Conservation (phyloP, 129 eudicot genomes). For the Artemisia tridentata region DNA sequence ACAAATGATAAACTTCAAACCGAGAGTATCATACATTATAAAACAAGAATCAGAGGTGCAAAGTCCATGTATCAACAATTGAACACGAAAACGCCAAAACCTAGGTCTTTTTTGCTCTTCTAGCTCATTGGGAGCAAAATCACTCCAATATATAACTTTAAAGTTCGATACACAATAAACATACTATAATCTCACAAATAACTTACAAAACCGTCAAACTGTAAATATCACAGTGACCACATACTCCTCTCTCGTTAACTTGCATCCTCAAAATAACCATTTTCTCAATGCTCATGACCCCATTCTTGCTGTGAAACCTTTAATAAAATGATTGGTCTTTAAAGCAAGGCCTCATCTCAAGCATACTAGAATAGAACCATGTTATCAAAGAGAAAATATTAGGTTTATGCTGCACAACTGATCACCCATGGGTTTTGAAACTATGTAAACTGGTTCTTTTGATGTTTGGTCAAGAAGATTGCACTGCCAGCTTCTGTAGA, state of each 20-base stretch:
- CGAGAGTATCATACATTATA: not conserved
- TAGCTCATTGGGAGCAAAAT: constrained; percentile 26
- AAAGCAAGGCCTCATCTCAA: constrained; percentile 5
- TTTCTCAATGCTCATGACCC: not conserved
- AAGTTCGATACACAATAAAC: constrained; percentile 11
- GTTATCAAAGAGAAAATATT: not conserved
- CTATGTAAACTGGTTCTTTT: not conserved
- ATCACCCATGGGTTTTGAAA: constrained; percentile 9
- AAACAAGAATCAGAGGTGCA: constrained; percentile 3
- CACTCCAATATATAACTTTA: constrained; percentile 27
- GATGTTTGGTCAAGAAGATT: constrained; percentile 22
- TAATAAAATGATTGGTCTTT: constrained; percentile 8
- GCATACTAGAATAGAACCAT: not conserved
- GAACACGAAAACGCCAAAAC: not conserved
- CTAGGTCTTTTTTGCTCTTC: not conserved
- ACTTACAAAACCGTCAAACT: constrained; percentile 24
- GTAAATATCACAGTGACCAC: constrained; percentile 12
- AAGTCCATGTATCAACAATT: constrained; percentile 3
- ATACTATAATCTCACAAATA: constrained; percentile 24
- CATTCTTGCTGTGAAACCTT: not conserved
- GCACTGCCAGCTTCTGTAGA: not conserved
- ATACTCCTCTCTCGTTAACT: constrained; percentile 6
- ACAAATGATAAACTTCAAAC: constrained; percentile 7
- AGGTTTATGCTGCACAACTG: constrained; percentile 9
- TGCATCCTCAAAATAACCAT: constrained; percentile 21